These are phyloP conservation scores for Echinochloa phyllopogon DNA, from an alignment of 176 grass and related monocot species.

Conservation along the genomic window DNA sequence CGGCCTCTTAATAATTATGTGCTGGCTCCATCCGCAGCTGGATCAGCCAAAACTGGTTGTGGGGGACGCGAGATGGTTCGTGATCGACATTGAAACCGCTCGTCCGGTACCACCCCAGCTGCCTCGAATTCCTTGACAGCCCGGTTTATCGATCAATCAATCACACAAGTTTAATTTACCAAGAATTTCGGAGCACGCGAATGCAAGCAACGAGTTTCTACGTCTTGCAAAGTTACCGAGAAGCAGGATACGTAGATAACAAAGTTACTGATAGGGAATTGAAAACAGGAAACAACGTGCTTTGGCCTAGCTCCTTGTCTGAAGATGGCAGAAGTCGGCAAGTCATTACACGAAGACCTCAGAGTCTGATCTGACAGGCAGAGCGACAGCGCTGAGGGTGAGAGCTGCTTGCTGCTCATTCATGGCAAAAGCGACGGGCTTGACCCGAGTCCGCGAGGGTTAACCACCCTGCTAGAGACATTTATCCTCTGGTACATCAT, in stretches of 20 bases:
- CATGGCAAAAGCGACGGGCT: constrained; percentile 30
- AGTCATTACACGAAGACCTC: background rate
- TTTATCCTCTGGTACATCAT: constrained; percentile 8
- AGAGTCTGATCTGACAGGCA: background rate
- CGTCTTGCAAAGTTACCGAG: background rate
- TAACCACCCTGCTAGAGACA: constrained; percentile 17
- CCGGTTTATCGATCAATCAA: too few species aligned
- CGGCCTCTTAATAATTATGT: constrained; percentile 24
- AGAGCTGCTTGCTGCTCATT: background rate
- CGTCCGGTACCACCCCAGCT: constrained; percentile 13
- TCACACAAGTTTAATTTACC: background rate
- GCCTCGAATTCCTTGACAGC: background rate
- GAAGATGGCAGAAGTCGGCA: background rate
- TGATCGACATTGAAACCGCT: background rate
- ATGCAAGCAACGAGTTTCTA: background rate
- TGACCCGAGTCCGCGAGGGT: constrained; percentile 20
- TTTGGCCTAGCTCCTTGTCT: background rate
- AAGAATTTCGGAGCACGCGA: too few species aligned
- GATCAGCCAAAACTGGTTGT: background rate
- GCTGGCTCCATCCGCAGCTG: background rate
- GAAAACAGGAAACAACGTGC: background rate
- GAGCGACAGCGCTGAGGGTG: background rate
- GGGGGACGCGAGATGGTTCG: background rate
- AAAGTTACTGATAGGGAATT: background rate
- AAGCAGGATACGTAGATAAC: background rate